Evolutionary conservation across 768 basidiomycete species (phyloP).

Genomic region (Serendipita sp.): DNA sequence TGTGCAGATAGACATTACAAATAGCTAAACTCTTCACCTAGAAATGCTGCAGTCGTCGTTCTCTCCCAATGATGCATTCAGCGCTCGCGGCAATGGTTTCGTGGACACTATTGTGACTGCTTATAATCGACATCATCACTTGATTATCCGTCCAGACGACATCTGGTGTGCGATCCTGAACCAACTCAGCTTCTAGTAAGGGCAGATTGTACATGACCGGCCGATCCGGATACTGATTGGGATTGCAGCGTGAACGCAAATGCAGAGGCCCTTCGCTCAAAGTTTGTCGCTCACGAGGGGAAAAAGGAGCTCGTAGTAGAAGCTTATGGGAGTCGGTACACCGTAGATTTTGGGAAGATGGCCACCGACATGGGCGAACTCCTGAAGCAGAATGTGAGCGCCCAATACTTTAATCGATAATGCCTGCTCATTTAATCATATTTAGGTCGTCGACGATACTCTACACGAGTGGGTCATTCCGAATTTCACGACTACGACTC

Average conservation of each 20-base stretch:
- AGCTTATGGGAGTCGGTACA: slow-evolving; percentile 12
- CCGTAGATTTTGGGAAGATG: slow-evolving; percentile 20
- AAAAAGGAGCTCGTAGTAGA: slow-evolving; percentile 19
- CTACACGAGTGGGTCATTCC: slow-evolving; percentile 29
- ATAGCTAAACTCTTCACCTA: background rate
- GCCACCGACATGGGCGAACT: slow-evolving; percentile 2
- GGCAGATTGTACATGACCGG: background rate
- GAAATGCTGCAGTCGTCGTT: slow-evolving; percentile 21
- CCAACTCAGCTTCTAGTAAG: slow-evolving; percentile 22
- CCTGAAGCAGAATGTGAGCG: background rate
- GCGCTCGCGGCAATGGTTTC: slow-evolving; percentile 19
- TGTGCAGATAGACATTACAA: background rate
- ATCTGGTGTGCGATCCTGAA: slow-evolving; percentile 30
- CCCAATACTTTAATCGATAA: background rate
- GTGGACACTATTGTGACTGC: slow-evolving; percentile 20
- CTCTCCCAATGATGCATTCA: background rate
- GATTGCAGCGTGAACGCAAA: slow-evolving; percentile 15
- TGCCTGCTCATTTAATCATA: background rate
- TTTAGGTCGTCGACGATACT: slow-evolving; percentile 12
- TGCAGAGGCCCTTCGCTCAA: slow-evolving; percentile 20
- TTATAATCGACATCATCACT: slow-evolving; percentile 23
- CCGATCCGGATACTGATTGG: background rate
- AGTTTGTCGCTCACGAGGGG: slow-evolving; percentile 25
- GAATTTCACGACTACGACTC: slow-evolving; percentile 30
- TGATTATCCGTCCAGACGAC: slow-evolving; percentile 35